These are phyloP conservation scores for Zea luxurians DNA, from an alignment of 176 grass and related monocot species.

Conservation along the genomic window DNA sequence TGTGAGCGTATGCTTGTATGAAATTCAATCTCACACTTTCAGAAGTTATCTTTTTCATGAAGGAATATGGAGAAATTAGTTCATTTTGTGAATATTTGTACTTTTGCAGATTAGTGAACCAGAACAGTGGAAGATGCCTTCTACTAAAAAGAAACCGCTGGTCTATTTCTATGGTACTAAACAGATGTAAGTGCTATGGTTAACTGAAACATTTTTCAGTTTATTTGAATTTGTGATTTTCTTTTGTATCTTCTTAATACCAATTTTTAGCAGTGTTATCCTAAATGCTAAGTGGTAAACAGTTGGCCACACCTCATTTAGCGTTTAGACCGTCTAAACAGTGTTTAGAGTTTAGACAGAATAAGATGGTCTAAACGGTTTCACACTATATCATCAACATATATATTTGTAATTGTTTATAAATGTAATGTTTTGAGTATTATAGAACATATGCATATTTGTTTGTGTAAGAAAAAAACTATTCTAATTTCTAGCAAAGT, in stretches of 20 bases:
- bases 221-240: conserved; percentile 8
- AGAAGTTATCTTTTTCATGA: not conserved
- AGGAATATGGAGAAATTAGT: not conserved
- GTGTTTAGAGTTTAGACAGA: no score
- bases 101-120: conserved; percentile 88
- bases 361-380: no score
- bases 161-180: conserved; percentile 99
- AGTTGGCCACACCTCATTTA: no score
- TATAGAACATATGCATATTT: no score
- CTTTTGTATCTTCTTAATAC: conserved; percentile 19
- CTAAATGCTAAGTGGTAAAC: no score
- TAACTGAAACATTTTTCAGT: not conserved
- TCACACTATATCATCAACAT: no score
- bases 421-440: no score
- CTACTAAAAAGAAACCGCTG: conserved; percentile 82
- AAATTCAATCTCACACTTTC: not conserved
- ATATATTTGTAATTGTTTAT: no score
- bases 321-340: no score
- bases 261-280: not conserved
- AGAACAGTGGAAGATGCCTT: conserved; percentile 71
- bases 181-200: conserved; percentile 83
- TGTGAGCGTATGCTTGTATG: not conserved
- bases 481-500: no score
- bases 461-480: no score
- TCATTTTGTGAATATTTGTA: conserved; percentile 23